Base-by-base conservation (phyloP, 306 rosid species). In the Leucaena leucocephala region DNA sequence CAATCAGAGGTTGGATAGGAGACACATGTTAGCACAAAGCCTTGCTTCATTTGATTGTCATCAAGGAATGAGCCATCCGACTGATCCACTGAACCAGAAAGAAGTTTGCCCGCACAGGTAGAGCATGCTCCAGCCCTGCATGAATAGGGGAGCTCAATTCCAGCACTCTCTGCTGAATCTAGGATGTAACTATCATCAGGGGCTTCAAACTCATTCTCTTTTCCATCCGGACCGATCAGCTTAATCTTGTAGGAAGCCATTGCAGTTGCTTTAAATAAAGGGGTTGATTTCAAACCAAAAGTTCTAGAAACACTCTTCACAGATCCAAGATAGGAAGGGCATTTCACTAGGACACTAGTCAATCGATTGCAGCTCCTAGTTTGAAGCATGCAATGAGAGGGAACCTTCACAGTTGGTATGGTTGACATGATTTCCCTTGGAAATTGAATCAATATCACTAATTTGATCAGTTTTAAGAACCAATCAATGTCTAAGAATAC, bases 71-170 rank as follows among this genome's bases (percentile, higher is more conserved):
- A 89, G 16, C 92, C 95, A 48, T 92, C 95, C 0, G 95, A 83
- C 73, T 90, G 97, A 61, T 92, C 95, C 55, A 90, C 97, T 0
- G 93, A 48, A 4, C 95, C 93, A 5, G 90, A 33, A 17, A 75
- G 79, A 42, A 88, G 45, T 86, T 86, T 82, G 80, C 93, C 95
- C 0, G 95, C 95, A 75, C 93, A 88, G 6, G 91, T 88, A 7
- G 93, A 90, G 85, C 95, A 92, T 7, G 95, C 97, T 45, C 93
- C 97, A 1, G 95, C 95, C 42, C 93, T 86, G 85, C 97, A 90
- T 1, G 97, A 92, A 76, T 90, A 90, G 15, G 97, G 97, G 44
- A 92, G 77, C 40, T 92, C 97, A 17, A 88, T 1, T 76, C 95
- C 92, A 0, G 93, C 95, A 76, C 72, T 71, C 83, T 92, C 97